Percentiles rank a stretch among this genome's conserved stretches.
phyloP scores from a whole-genome alignment of 164 flowering plant genomes.

The Vitis amurensis region DNA sequence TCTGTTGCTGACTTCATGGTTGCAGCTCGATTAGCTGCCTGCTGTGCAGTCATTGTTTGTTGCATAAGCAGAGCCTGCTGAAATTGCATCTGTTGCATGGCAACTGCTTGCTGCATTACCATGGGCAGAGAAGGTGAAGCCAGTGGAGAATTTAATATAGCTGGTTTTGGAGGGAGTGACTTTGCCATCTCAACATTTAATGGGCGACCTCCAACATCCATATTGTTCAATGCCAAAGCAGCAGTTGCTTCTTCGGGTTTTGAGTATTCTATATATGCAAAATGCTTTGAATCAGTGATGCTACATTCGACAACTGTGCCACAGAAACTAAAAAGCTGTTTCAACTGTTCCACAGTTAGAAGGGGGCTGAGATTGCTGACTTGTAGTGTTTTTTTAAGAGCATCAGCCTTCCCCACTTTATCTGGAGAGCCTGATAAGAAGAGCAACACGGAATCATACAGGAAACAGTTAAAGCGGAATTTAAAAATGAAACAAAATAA shows the following conservation, averaged over 20 bases:
- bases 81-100: conserved; percentile 99
- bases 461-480: background rate
- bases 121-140: conserved; percentile 75
- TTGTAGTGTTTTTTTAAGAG: conserved; percentile 80
- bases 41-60: conserved; percentile 85
- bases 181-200: conserved; percentile 99
- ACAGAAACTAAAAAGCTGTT: conserved; percentile 81
- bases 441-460: background rate
- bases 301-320: conserved; percentile 92
- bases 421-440: conserved; percentile 57
- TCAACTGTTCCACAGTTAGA: conserved; percentile 87
- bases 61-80: conserved; percentile 98
- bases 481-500: too few relatives aligned
- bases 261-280: conserved; percentile 90
- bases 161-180: conserved; percentile 77
- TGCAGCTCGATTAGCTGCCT: conserved; percentile 95
- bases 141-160: conserved; percentile 36
- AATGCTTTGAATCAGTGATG: conserved; percentile 92
- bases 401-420: conserved; percentile 56
- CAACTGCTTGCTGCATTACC: conserved; percentile 99
- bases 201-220: conserved; percentile 95
- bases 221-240: conserved; percentile 85
- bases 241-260: conserved; percentile 97
- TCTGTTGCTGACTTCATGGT: conserved; percentile 95
- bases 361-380: conserved; percentile 95